Base-by-base conservation (phyloP, 2,329 filamentous ascomycete species). In the Colletotrichum sp. region DNA sequence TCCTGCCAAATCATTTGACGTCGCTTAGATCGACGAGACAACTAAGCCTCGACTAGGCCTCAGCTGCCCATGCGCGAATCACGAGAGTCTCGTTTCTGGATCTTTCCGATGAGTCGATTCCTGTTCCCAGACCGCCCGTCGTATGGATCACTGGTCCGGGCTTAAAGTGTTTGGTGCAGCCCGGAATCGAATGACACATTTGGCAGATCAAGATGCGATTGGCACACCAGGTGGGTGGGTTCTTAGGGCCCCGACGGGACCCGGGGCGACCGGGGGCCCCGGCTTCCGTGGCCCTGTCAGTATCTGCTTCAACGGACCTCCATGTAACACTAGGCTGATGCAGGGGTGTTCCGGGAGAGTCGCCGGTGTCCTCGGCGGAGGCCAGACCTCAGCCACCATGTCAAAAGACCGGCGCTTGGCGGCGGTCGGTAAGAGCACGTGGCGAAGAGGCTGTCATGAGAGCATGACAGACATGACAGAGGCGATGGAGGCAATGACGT, bases 151-250 rank as follows among this genome's bases (percentile, higher is more conserved):
- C 30, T 61, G 55, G 26, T 30, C 52, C 32, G 21, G 21, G 67
- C 55, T 69, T 34, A 15, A 28, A 30, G 48, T 30, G 43, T 70
- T 64, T 63, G 13, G 58, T 18, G 58, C 12, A n/a, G 5, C 8
- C 18, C 30, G 57, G 15, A 26, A 16, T 57, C 72, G 63, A 67
- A 28, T 63, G 70, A 68, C 57, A 65, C 24, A n/a, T 58, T 52
- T 26, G 28, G 16, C 34, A 36, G 57, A 28, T 36, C 38, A 60
- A 72, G 63, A 67, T 72, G 69, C 72, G 69, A 75, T 75, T 72
- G 73, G 73, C 18, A 60, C 63, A 67, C 12, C 69, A 66, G 58
- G 34, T 6, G 32, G n/a, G 26, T 28, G 64, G 64, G 57, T n/a
- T 61, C 55, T 24, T 6, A 28, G 55, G n/a, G 18, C 16, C 18